Base-by-base conservation (phyloP, 345 rosid genomes). In the Eutrema yunnanense region DNA sequence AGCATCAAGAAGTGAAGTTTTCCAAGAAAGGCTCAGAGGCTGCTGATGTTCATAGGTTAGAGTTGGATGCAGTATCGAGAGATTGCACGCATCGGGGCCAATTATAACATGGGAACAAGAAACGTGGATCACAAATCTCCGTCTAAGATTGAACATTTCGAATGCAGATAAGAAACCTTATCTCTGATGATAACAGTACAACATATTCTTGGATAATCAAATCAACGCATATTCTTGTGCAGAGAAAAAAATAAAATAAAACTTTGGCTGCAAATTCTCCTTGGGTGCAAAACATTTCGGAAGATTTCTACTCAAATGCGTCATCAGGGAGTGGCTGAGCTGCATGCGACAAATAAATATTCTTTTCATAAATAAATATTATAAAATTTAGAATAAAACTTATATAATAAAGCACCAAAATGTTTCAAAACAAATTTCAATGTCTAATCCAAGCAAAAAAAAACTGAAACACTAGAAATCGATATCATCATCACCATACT, bases 61-160 rank as follows among this genome's bases (percentile, higher is more conserved):
- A 92, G 87, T 71, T 86, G 81, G 88, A 82, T 77, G 79, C 80
- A 92, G 85, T n/a, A 72, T 92, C 65, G 84, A 81, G 81, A 90
- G 85, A 38, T 77, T 89, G 74, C 84, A 86, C 76, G 97, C 90
- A 55, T 86, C 90, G 0, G 94, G 97, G 61, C 89, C 96, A 1
- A 52, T 73, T 48, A 62, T 92, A 67, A 87, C 85, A 72, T 92
- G 96, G 98, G 98, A 90, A 74, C 88, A 88, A 81, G 95, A 92
- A 81, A 70, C 81, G n/a, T 77, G 91, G 81, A 82, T 92, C 79
- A 92, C 96, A 34, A 86, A 92, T 81, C 98, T 92, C 54, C 92
- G 96, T 12, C 76, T 75, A 59, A 85, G 76, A 62, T 84, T 92
- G 73, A 82, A 92, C 81, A 85, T 92, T 64, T 79, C 96, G 6